Conservation (phyloP, 768 basidiomycete genomes). For the Tremella yokohamensis region DNA sequence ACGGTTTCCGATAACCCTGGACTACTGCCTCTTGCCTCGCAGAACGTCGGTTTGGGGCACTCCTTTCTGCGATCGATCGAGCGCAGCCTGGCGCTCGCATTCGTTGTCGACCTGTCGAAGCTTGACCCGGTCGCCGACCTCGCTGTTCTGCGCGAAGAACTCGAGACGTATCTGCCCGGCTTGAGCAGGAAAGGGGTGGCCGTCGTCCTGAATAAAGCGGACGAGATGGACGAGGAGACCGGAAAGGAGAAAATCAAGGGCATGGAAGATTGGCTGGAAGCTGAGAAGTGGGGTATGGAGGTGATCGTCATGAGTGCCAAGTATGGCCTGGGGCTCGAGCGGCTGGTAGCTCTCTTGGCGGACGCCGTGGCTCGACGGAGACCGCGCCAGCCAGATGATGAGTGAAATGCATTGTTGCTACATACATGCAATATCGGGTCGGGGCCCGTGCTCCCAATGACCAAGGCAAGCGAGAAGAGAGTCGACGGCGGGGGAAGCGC, state of each 20-base stretch:
- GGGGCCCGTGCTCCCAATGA: no score
- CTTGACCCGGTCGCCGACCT: constrained; percentile 76
- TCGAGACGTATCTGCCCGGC: constrained; percentile 70
- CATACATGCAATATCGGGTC: not conserved
- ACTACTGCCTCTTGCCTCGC: constrained; percentile 74
- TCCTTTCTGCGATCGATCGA: constrained; percentile 91
- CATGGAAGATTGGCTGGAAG: constrained; percentile 56
- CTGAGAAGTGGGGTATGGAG: constrained; percentile 54
- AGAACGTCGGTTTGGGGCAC: constrained; percentile 89
- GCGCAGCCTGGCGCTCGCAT: constrained; percentile 80
- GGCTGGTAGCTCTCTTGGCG: constrained; percentile 66
- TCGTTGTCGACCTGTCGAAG: constrained; percentile 82
- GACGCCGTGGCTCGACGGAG: constrained; percentile 50
- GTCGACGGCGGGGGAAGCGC: not conserved
- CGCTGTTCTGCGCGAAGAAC: constrained; percentile 67
- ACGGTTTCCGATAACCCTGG: constrained; percentile 97
- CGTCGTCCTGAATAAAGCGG: constrained; percentile 93
- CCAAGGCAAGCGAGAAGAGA: not conserved
- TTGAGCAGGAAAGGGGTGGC: constrained; percentile 72
- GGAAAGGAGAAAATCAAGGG: constrained; percentile 31
- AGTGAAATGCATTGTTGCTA: no score
- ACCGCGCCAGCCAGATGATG: no score
- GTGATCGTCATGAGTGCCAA: constrained; percentile 83
- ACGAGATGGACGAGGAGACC: constrained; percentile 61
- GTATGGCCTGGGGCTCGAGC: constrained; percentile 72